A percentile compares a stretch with the other conserved stretches of the same genome.
Evolutionary conservation across 202 grass and related monocot species (phyloP).

Genomic region (Zoysia matrella): DNA sequence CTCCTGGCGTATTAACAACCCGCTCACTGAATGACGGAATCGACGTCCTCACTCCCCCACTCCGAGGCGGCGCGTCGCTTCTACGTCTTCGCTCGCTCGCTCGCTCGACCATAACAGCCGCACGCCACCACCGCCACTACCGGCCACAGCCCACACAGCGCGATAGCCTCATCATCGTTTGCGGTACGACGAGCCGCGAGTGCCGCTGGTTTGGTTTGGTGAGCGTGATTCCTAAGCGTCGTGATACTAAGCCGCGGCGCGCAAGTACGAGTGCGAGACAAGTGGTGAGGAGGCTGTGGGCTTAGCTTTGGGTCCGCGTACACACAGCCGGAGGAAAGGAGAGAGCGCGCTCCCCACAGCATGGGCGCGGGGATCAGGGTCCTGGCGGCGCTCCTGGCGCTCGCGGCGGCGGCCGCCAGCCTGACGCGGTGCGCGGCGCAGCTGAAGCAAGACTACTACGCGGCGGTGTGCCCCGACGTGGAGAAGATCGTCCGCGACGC

Average conservation of each 20-base stretch:
- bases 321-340: background rate
- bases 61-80: conserved; percentile 40
- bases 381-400: conserved; percentile 24
- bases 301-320: background rate
- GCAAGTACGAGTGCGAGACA: background rate
- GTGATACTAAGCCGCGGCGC: background rate
- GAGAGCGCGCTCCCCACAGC: background rate
- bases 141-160: background rate
- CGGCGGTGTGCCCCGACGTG: conserved; percentile 64
- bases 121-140: background rate
- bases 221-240: background rate
- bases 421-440: conserved; percentile 35
- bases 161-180: conserved; percentile 21
- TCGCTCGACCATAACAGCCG: conserved; percentile 14
- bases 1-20: background rate
- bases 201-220: background rate
- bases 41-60: conserved; percentile 7
- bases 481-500: conserved; percentile 75
- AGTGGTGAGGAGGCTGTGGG: too few species aligned
- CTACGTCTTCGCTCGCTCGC: background rate
- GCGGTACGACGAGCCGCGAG: background rate
- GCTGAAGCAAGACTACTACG: conserved; percentile 73
- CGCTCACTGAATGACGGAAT: background rate
- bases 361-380: conserved; percentile 53
- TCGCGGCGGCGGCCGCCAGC: conserved; percentile 5